Evolutionary conservation across 2,329 filamentous ascomycete species (phyloP).

Genomic region (Cladosporium austrohemisphaericum): DNA sequence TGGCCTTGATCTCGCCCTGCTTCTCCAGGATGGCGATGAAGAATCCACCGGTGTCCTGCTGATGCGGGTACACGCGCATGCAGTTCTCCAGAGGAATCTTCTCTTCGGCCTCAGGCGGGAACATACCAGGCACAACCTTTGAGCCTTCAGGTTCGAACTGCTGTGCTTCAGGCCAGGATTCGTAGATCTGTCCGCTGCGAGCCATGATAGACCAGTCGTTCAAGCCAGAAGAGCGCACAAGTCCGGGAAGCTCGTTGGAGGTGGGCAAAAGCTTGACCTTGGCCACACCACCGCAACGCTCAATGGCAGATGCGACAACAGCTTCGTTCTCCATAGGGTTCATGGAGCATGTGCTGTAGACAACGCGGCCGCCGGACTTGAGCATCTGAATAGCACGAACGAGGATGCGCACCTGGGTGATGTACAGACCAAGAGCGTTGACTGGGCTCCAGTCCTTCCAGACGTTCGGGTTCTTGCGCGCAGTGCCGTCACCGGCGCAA

Average conservation of each 20-base stretch:
- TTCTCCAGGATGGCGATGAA: slow-evolving; percentile 97
- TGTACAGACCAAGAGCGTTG: slow-evolving; percentile 81
- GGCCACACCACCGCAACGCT: slow-evolving; percentile 75
- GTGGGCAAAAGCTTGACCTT: slow-evolving; percentile 86
- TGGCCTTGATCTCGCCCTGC: slow-evolving; percentile 76
- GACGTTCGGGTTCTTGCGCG: slow-evolving; percentile 86
- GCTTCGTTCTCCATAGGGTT: slow-evolving; percentile 98
- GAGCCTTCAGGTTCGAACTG: slow-evolving; percentile 52
- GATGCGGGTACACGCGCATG: slow-evolving; percentile 90
- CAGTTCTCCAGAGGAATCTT: slow-evolving; percentile 79
- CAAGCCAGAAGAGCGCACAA: slow-evolving; percentile 74
- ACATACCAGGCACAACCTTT: slow-evolving; percentile 81
- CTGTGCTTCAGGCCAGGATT: slow-evolving; percentile 67
- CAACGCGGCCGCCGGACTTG: slow-evolving; percentile 88
- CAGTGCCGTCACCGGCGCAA: slow-evolving; percentile 91
- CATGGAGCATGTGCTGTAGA: slow-evolving; percentile 98
- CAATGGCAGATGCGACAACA: slow-evolving; percentile 81
- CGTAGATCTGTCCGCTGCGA: slow-evolving; percentile 74
- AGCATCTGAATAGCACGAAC: slow-evolving; percentile 92
- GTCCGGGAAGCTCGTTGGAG: slow-evolving; percentile 67
- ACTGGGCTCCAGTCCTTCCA: slow-evolving; percentile 94
- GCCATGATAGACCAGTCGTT: slow-evolving; percentile 89
- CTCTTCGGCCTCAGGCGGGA: slow-evolving; percentile 60
- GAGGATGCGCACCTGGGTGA: slow-evolving; percentile 83
- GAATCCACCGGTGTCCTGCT: slow-evolving; percentile 95